These are phyloP conservation scores for Fermentozyma sake DNA, from an alignment of 1,139 yeast species.

Conservation along the genomic window DNA sequence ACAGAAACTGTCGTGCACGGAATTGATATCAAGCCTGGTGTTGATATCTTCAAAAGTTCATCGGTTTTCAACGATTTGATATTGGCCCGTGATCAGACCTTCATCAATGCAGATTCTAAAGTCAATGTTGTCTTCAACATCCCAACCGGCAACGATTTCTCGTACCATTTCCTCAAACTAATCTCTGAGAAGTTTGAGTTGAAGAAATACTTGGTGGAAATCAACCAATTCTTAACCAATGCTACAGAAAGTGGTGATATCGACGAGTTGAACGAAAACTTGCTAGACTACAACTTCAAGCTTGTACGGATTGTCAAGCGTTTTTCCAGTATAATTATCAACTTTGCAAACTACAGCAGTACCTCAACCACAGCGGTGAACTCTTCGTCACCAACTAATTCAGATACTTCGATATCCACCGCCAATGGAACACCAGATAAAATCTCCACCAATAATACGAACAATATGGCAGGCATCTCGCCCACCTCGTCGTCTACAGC, in stretches of 20 bases:
- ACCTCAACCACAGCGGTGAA: conserved; percentile 7
- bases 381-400: conserved; percentile 3
- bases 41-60: conserved; percentile 5
- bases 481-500: conserved; percentile 24
- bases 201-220: conserved; percentile 26
- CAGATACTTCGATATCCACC: conserved; percentile 1
- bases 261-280: conserved; percentile 40
- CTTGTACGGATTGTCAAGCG: conserved; percentile 41
- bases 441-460: conserved; percentile 2
- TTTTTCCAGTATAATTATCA: conserved; percentile 33
- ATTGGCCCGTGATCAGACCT: conserved; percentile 13
- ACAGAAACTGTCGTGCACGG: conserved; percentile 1
- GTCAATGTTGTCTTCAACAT: background rate
- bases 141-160: conserved; percentile 7
- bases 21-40: conserved; percentile 1
- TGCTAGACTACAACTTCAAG: conserved; percentile 46
- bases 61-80: conserved; percentile 14
- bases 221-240: conserved; percentile 14
- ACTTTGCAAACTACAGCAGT: conserved; percentile 17
- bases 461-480: too few relatives aligned
- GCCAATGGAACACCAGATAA: conserved; percentile 3
- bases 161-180: conserved; percentile 18
- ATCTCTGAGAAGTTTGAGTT: conserved; percentile 28
- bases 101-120: conserved; percentile 8
- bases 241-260: conserved; percentile 35